These are phyloP conservation scores for Cenchrus purpureus DNA, from an alignment of 176 grass and related monocot species.

Conservation along the genomic window DNA sequence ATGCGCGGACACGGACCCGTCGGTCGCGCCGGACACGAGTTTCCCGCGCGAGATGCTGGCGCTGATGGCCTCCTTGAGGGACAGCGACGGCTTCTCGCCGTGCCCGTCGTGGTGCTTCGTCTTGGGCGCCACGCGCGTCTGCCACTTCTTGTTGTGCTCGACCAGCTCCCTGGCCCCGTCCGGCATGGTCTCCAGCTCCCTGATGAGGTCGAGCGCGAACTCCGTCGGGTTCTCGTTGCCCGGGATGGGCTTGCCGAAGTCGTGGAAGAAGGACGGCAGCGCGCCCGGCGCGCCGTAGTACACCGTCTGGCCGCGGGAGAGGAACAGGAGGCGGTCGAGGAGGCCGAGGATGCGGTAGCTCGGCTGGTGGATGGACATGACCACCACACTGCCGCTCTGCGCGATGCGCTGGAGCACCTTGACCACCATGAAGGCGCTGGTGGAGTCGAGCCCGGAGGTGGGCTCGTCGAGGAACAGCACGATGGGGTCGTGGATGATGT, in stretches of 20 bases:
- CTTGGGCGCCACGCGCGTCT: constrained; percentile 44
- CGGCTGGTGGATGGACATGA: constrained; percentile 99
- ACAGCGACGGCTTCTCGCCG: constrained; percentile 46
- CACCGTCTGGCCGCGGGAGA: constrained; percentile 92
- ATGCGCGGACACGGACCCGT: constrained; percentile 34
- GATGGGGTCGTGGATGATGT: constrained; percentile 99
- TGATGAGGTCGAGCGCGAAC: constrained; percentile 93
- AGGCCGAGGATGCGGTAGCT: constrained; percentile 92
- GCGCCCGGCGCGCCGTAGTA: constrained; percentile 70
- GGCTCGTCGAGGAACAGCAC: constrained; percentile 96
- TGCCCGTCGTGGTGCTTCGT: constrained; percentile 22
- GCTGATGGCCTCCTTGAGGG: constrained; percentile 80
- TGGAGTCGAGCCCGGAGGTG: constrained; percentile 96
- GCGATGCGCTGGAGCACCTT: constrained; percentile 89
- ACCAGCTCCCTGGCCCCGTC: constrained; percentile 62
- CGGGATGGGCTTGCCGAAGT: constrained; percentile 87
- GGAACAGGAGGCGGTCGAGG: constrained; percentile 89
- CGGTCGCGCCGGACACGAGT: constrained; percentile 83
- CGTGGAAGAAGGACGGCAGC: constrained; percentile 75
- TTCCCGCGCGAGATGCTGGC: constrained; percentile 96
- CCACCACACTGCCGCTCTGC: constrained; percentile 89
- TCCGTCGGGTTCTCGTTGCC: constrained; percentile 94
- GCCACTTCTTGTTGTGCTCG: constrained; percentile 74
- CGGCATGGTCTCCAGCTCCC: constrained; percentile 73
- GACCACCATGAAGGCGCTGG: constrained; percentile 98